Conservation (phyloP, 73 alveolate genomes). For the Tetrahymena malaccensis region DNA sequence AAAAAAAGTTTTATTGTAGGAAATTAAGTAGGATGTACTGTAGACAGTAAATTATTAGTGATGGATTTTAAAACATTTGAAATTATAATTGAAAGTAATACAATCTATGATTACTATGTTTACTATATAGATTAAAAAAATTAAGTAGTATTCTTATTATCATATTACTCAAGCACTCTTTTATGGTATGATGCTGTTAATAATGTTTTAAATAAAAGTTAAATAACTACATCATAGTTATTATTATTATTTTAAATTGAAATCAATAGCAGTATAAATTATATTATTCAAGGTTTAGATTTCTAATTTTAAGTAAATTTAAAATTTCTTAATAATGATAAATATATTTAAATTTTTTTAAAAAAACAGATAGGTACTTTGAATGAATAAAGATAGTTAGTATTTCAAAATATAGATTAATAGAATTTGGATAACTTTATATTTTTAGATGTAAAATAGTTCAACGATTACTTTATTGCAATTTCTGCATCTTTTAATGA, state of each 20-base stretch:
- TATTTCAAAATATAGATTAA: too few relatives aligned
- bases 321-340: too few relatives aligned
- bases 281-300: not conserved
- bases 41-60: not conserved
- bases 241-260: too few relatives aligned
- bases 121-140: not conserved
- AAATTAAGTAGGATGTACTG: not conserved
- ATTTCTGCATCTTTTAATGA: too few relatives aligned
- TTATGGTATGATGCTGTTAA: not conserved
- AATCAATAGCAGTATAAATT: too few relatives aligned
- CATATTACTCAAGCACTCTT: not conserved
- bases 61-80: not conserved
- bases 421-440: not conserved
- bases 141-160: too few relatives aligned
- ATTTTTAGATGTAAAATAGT: too few relatives aligned
- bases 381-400: not conserved
- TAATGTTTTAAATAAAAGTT: too few relatives aligned
- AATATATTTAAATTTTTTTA: too few relatives aligned
- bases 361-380: not conserved
- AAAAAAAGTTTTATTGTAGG: not conserved
- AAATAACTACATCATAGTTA: too few relatives aligned
- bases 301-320: not conserved
- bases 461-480: too few relatives aligned
- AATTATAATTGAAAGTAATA: not conserved
- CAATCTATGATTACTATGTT: not conserved